phyloP scores from a whole-genome alignment of 331 rosid species.

The Dryas integrifolia region DNA sequence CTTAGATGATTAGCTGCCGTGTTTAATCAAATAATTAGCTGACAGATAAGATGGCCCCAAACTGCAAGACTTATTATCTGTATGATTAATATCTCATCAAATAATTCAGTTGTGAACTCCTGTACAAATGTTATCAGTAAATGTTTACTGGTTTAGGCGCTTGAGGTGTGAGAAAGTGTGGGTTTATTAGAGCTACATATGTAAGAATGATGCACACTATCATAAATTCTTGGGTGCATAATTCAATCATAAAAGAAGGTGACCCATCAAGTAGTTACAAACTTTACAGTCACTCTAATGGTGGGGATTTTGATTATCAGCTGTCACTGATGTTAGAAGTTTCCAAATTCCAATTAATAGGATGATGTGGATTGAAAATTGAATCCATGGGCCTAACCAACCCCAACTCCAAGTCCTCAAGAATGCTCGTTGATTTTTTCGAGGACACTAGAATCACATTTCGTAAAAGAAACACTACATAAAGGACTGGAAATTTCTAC shows the following conservation, averaged over 20 bases:
- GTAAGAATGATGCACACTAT: neutral
- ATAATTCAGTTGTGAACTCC: neutral
- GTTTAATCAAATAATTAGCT: slow-evolving; percentile 23
- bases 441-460: too few relatives aligned
- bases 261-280: slow-evolving; percentile 13
- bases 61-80: slow-evolving; percentile 1
- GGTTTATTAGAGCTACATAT: neutral
- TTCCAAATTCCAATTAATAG: neutral
- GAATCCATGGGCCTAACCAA: neutral
- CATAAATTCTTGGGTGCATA: neutral
- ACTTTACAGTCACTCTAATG: slow-evolving; percentile 2
- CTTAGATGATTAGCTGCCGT: slow-evolving; percentile 1
- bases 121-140: slow-evolving; percentile 5
- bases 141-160: slow-evolving; percentile 3
- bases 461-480: too few relatives aligned
- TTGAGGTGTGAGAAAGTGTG: slow-evolving; percentile 14
- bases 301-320: neutral
- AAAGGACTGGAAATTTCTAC: too few relatives aligned
- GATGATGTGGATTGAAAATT: neutral
- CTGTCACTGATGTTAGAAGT: neutral
- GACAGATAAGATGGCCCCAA: slow-evolving; percentile 5
- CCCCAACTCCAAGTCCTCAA: neutral
- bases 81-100: slow-evolving; percentile 1
- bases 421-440: too few relatives aligned
- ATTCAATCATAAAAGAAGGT: slow-evolving; percentile 5